Base-by-base conservation (phyloP, 2,329 filamentous ascomycete species). In the Plectosphaerella plurivora region DNA sequence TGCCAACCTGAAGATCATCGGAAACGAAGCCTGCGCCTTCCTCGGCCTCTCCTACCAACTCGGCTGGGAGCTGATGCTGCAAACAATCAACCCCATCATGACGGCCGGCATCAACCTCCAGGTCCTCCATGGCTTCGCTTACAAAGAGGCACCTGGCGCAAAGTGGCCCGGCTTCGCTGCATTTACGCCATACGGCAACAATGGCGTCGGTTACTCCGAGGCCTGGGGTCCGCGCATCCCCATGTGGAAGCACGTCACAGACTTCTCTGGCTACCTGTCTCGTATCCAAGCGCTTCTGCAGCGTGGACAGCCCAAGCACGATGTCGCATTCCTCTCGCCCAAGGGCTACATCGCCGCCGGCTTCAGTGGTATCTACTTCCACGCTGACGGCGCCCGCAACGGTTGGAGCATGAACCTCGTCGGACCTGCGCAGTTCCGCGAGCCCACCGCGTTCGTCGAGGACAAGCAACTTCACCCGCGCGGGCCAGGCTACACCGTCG, bases 171-270 rank as follows among this genome's bases (percentile, higher is more conserved):
- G 56, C 20, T 55, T 49, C 36, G 53, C 54, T 2, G 48, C 55
- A 9, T 58, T 58, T 20, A 47, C 53, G 7, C 55, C 46, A 8
- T 46, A 51, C 15, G 49, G 42, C 39, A 42, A 51, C 15, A 49
- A 49, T 24, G 16, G 28, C 39, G 46, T 53, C 18, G 51, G 51
- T 14, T 53, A 53, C 51, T 49, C 51, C 9, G 56, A 58, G 46
- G 53, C 55, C 25, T 58, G 55, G 55, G 56, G 56, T 24, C 56
- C 56, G 3, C 51, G 56, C 5, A 51, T 53, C 28, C 56, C 56
- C 5, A 45, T 51, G 25, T 58, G 55, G 55, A 39, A 45, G 4
- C 54, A 57, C 41, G 24, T 51, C 15, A 52, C 37, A 25, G 56
- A 58, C 47, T 54, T 52, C n/a, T 39, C 53, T 16, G 46, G 42